These are phyloP conservation scores for Prunus salicina DNA, from an alignment of 306 rosid genomes.

Conservation along the genomic window DNA sequence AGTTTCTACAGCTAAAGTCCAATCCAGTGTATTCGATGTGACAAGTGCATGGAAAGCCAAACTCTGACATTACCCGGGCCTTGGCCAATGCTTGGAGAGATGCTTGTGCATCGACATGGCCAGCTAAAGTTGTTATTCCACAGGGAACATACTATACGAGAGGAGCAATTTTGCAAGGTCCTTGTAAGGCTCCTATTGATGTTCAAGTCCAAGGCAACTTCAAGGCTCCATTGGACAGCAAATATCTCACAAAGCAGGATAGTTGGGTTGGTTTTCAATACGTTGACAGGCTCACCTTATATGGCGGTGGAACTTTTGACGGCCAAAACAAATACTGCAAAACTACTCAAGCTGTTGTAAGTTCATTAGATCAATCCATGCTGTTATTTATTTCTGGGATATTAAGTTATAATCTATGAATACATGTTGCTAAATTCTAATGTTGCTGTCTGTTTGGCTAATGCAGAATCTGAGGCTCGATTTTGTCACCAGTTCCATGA, in stretches of 20 bases:
- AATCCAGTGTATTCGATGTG: slow-evolving; percentile 5
- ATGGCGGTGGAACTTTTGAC: slow-evolving; percentile 46
- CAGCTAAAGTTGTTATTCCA: slow-evolving; percentile 20
- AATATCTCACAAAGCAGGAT: neutral
- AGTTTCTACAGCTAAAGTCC: neutral
- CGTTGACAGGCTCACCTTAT: slow-evolving; percentile 28
- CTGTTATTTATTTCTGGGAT: too few relatives aligned
- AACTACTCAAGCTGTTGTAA: slow-evolving; percentile 24
- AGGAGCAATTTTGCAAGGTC: slow-evolving; percentile 19
- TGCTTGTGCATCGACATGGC: slow-evolving; percentile 24
- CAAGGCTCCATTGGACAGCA: slow-evolving; percentile 24
- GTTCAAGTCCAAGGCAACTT: slow-evolving; percentile 27
- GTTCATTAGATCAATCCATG: neutral
- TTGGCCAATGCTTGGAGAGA: slow-evolving; percentile 36
- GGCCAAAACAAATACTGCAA: slow-evolving; percentile 32
- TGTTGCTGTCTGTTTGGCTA: too few relatives aligned
- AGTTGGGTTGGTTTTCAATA: slow-evolving; percentile 35
- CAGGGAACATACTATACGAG: slow-evolving; percentile 14
- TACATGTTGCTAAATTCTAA: too few relatives aligned
- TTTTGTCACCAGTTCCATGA: slow-evolving; percentile 24
- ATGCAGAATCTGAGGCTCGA: slow-evolving; percentile 40
- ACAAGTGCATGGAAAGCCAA: neutral
- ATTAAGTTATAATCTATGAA: too few relatives aligned
- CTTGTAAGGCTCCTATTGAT: slow-evolving; percentile 39
- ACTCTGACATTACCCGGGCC: slow-evolving; percentile 17